These are phyloP conservation scores for Hypocreales sp. DNA, from an alignment of 2,329 filamentous ascomycete genomes.

Conservation along the genomic window DNA sequence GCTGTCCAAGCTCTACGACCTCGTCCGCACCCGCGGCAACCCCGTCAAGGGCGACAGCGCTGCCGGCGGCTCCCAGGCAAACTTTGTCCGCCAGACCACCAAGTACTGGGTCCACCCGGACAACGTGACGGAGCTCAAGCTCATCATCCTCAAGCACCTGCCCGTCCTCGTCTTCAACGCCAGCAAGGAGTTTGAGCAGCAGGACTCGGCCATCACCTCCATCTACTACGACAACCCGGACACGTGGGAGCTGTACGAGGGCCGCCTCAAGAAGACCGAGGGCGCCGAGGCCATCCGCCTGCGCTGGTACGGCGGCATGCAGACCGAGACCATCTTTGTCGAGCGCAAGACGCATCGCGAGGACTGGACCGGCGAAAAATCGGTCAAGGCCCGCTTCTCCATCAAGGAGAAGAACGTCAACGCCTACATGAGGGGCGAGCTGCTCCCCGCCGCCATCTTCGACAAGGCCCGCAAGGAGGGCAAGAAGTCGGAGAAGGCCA, in stretches of 20 bases:
- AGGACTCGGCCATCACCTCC: constrained; percentile 89
- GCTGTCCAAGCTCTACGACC: constrained; percentile 87
- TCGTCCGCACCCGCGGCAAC: constrained; percentile 84
- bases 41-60: constrained; percentile 84
- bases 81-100: constrained; percentile 91
- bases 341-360: constrained; percentile 97
- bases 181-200: constrained; percentile 84
- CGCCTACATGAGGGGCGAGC: constrained; percentile 67
- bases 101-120: constrained; percentile 99
- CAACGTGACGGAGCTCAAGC: constrained; percentile 95
- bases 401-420: constrained; percentile 98
- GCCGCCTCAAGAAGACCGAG: constrained; percentile 92
- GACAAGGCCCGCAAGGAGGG: constrained; percentile 92
- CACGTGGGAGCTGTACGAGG: constrained; percentile 87
- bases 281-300: constrained; percentile 92
- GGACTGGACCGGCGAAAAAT: constrained; percentile 98
- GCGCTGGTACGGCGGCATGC: constrained; percentile 96
- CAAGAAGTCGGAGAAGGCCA: constrained; percentile 85
- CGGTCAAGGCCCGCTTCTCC: constrained; percentile 89
- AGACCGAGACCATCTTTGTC: constrained; percentile 86
- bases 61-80: constrained; percentile 83
- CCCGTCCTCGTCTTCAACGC: constrained; percentile 95
- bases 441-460: constrained; percentile 79
- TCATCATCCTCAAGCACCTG: constrained; percentile 94
- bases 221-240: constrained; percentile 97